Percentiles rank a stretch among this genome's conserved stretches.
Conservation (phyloP, 163 green algal species). For the Scenedesmus sp. region DNA sequence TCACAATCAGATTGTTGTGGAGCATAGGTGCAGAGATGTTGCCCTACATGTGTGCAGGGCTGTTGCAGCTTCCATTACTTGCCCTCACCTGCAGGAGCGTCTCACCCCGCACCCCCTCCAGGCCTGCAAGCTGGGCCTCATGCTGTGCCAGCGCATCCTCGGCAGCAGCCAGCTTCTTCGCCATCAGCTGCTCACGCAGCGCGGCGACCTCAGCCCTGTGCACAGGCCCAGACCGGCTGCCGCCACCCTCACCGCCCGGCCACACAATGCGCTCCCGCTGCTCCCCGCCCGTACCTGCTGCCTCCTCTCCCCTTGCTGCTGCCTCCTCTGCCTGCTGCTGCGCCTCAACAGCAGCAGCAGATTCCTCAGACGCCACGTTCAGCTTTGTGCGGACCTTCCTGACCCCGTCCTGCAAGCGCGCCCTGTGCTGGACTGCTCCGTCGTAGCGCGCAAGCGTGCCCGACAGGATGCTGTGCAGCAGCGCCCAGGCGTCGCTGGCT, state of each 20-base stretch:
- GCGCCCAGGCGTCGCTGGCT: slow-evolving; percentile 66
- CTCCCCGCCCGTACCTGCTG: not conserved
- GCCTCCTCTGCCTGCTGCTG: slow-evolving; percentile 21
- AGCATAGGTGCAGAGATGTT: too few relatives aligned
- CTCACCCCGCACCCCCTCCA: not conserved
- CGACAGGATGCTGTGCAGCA: slow-evolving; percentile 71
- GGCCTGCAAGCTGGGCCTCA: not conserved
- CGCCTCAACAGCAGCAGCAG: slow-evolving; percentile 24
- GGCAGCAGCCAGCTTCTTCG: slow-evolving; percentile 39
- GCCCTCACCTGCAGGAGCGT: slow-evolving; percentile 18
- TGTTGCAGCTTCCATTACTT: not conserved
- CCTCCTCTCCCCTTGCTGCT: not conserved
- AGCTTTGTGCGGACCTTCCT: slow-evolving; percentile 12
- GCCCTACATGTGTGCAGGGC: too few relatives aligned
- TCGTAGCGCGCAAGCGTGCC: slow-evolving; percentile 68
- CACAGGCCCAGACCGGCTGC: not conserved
- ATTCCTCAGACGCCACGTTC: slow-evolving; percentile 31
- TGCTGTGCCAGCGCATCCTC: not conserved
- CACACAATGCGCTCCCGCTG: slow-evolving; percentile 1
- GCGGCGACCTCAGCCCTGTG: slow-evolving; percentile 27
- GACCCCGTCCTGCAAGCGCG: not conserved
- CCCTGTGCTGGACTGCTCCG: slow-evolving; percentile 52
- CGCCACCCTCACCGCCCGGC: slow-evolving; percentile 14
- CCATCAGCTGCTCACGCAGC: slow-evolving; percentile 41
- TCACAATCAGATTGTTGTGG: too few relatives aligned